A percentile compares a stretch with the other conserved stretches of the same genome.
Evolutionary conservation across 2,329 filamentous ascomycete species (phyloP).

Genomic region (Zelopaecilomyces penicillatus): DNA sequence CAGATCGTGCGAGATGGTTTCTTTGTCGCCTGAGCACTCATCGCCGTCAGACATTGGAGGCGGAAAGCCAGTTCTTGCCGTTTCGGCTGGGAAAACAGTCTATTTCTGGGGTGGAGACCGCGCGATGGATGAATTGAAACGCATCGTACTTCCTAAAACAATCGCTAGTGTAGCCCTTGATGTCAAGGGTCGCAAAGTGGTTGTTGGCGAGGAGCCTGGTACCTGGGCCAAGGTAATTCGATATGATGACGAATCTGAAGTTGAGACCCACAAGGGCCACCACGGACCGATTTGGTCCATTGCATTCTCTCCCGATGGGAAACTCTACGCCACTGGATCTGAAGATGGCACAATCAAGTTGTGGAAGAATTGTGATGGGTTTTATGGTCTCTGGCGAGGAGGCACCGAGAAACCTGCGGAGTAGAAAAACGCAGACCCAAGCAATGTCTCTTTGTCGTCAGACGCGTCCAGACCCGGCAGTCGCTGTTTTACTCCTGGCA

Average conservation of each 20-base stretch:
- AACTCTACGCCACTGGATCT: constrained; percentile 90
- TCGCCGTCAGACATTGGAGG: constrained; percentile 55
- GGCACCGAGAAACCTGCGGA: constrained; percentile 30
- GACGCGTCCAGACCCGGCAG: constrained; percentile 9
- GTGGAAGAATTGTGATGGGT: constrained; percentile 63
- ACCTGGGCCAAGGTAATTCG: constrained; percentile 96
- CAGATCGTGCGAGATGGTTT: constrained; percentile 83
- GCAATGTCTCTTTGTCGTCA: constrained; percentile 12
- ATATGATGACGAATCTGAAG: constrained; percentile 72
- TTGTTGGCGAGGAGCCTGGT: constrained; percentile 84
- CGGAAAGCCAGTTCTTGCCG: constrained; percentile 67
- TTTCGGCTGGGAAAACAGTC: constrained; percentile 87
- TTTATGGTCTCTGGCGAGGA: constrained; percentile 56
- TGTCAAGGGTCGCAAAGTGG: constrained; percentile 68
- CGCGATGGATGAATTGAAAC: constrained; percentile 68
- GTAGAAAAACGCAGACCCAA: constrained; percentile 24
- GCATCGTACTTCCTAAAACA: constrained; percentile 70
- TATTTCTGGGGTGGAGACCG: constrained; percentile 80
- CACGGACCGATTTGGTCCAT: constrained; percentile 97
- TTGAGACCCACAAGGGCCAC: constrained; percentile 93
- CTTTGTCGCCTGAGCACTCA: constrained; percentile 50
- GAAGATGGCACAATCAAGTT: constrained; percentile 98
- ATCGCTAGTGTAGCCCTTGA: constrained; percentile 88
- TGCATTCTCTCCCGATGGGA: constrained; percentile 89
- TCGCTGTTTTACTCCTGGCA: constrained; percentile 10